phyloP scores from a whole-genome alignment of 352 stramenopile genomes.

The Phytophthora litchii region DNA sequence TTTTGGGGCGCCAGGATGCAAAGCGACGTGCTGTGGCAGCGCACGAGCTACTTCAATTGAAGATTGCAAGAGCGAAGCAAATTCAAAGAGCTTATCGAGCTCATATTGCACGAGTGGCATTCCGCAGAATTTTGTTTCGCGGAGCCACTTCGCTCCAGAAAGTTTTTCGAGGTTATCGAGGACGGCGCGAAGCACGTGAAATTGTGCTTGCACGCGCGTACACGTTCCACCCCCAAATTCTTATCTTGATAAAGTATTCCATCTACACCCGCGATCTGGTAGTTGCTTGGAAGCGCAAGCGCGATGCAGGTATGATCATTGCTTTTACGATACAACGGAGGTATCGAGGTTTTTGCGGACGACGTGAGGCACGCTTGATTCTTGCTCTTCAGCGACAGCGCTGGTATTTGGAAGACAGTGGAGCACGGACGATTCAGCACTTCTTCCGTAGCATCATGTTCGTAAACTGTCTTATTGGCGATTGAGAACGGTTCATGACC shows the following conservation, averaged over 20 bases:
- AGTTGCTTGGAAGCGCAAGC: conserved; percentile 61
- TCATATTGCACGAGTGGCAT: conserved; percentile 51
- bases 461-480: conserved; percentile 16
- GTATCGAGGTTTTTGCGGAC: conserved; percentile 59
- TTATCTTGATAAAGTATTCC: conserved; percentile 50
- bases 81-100: conserved; percentile 66
- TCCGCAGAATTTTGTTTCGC: conserved; percentile 42
- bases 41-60: conserved; percentile 27
- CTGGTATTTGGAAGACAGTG: conserved; percentile 44
- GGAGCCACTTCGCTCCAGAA: conserved; percentile 58
- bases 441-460: conserved; percentile 83
- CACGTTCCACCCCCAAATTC: conserved; percentile 39
- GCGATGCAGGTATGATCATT: conserved; percentile 49
- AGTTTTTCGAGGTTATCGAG: conserved; percentile 53
- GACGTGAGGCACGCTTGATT: conserved; percentile 36
- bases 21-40: conserved; percentile 24
- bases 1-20: conserved; percentile 41
- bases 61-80: conserved; percentile 30
- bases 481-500: neutral
- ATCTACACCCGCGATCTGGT: conserved; percentile 68
- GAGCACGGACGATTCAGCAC: conserved; percentile 62
- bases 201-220: conserved; percentile 58
- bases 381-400: conserved; percentile 38
- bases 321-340: conserved; percentile 44
- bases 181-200: conserved; percentile 37